Percentiles rank a stretch among this genome's conserved stretches.
Conservation (phyloP, 2,329 filamentous ascomycete species). For the Xylaria hypoxylon region DNA sequence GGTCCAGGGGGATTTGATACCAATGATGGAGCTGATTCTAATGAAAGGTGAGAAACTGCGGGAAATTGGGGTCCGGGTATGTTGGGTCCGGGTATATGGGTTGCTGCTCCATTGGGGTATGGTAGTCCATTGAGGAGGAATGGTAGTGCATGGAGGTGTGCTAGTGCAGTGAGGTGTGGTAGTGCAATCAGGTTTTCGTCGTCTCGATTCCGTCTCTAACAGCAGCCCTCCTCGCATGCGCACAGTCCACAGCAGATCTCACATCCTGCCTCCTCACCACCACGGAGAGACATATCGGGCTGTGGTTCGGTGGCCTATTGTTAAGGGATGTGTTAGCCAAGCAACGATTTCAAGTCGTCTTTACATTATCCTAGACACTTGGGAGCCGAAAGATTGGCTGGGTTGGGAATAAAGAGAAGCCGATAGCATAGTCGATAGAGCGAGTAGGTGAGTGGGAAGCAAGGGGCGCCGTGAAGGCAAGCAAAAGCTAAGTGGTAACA, state of each 20-base stretch:
- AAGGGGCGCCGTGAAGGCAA: too few species aligned
- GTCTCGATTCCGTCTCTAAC: slow-evolving; percentile 48
- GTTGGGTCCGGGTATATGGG: too few species aligned
- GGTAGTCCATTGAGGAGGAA: too few species aligned
- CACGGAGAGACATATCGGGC: slow-evolving; percentile 57
- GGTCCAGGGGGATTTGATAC: too few species aligned
- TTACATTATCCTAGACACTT: not conserved
- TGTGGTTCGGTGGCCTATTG: slow-evolving; percentile 55
- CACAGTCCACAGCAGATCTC: slow-evolving; percentile 61
- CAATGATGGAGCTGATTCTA: too few species aligned
- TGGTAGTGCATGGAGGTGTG: too few species aligned
- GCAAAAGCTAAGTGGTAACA: too few species aligned
- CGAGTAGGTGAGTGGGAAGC: not conserved
- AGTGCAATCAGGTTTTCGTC: not conserved
- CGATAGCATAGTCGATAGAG: not conserved
- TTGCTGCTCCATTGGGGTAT: too few species aligned
- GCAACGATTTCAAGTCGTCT: not conserved
- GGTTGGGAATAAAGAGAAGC: not conserved
- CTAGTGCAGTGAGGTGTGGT: too few species aligned
- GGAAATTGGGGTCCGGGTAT: too few species aligned
- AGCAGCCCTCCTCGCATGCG: slow-evolving; percentile 58
- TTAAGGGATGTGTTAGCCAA: slow-evolving; percentile 16
- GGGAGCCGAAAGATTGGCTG: not conserved
- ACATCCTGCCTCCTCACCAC: slow-evolving; percentile 60
- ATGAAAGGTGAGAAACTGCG: too few species aligned